Conservation (phyloP, 495 filamentous ascomycete genomes). For the Rhypophila decipiens region DNA sequence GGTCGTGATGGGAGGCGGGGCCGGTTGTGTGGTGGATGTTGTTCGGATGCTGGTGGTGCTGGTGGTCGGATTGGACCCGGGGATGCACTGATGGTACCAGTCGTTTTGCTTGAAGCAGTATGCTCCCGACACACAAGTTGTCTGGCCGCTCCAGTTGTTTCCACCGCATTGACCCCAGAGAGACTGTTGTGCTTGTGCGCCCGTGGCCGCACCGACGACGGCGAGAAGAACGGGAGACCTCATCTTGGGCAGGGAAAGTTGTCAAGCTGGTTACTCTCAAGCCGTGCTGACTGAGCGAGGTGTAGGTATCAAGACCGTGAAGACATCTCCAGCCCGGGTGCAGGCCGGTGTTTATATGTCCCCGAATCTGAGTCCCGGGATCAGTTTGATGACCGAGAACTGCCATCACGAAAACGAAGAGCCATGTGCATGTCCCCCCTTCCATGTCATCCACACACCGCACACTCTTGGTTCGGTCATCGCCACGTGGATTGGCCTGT, state of each 20-base stretch:
- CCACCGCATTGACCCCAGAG: slow-evolving; percentile 43
- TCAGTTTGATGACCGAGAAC: neutral
- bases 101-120: slow-evolving; percentile 34
- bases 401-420: no score
- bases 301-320: neutral
- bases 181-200: slow-evolving; percentile 10
- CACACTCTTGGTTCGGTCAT: no score
- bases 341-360: neutral
- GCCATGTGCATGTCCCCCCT: no score
- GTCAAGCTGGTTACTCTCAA: no score
- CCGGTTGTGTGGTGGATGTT: slow-evolving; percentile 3
- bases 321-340: neutral
- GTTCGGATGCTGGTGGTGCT: neutral
- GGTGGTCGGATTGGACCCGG: slow-evolving; percentile 10
- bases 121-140: slow-evolving; percentile 29
- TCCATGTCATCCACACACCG: no score
- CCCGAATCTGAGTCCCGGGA: neutral
- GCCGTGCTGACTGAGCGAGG: no score
- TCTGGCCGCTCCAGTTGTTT: slow-evolving; percentile 33
- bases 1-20: slow-evolving; percentile 4
- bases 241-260: slow-evolving; percentile 5
- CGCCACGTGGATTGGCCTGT: neutral
- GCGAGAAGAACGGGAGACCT: slow-evolving; percentile 16
- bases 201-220: slow-evolving; percentile 13
- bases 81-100: slow-evolving; percentile 38